Base-by-base conservation (phyloP, 768 basidiomycete genomes). In the Rhizopogon salebrosus region DNA sequence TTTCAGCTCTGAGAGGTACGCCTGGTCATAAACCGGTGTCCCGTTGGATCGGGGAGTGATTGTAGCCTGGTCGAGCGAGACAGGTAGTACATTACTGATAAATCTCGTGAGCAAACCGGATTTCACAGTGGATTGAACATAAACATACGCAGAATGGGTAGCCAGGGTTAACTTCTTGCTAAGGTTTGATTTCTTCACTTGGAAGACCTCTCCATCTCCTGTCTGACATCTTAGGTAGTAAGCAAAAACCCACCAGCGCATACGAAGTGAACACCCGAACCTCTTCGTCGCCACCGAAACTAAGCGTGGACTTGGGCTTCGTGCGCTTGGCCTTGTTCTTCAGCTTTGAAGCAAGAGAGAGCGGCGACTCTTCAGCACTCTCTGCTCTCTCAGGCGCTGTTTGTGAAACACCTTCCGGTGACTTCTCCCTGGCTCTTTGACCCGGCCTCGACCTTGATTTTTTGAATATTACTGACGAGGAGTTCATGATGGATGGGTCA, bases 181-280 rank as follows among this genome's bases (percentile, higher is more conserved):
- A 40, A 92, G 72, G 49, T 67, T 85, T 2, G 88, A 90, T 69
- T 90, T 93, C 66, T 91, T 92, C 16, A 92, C 72, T 72, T 87
- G 76, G 64, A 93, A 92, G 0, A 77, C 72, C 53, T 89, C 84
- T 7, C 76, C 81, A 36, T 76, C 78, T 10, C 73, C 77, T 60
- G 79, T 78, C 83, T 89, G 41, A 49, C 24, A 39, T 39, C 7
- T 41, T 36, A 68, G 10, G 20, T 34, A 31, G 14, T 75, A 59
- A 72, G 71, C 55, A 65, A 60, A 24, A 37, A 6, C 14, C 51
- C 54, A 34, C 40, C 6, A n/a, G n/a, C 20, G 1, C 31, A 36
- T 3, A 35, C 38, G 58, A 48, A 55, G 54, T 55, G 50, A 56
- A 41, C 53, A 64, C 54, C 62, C 72, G 41, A 57, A 87, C 86